Conservation (phyloP, 139 green algal genomes). For the Auxenochlorella protothecoides region DNA sequence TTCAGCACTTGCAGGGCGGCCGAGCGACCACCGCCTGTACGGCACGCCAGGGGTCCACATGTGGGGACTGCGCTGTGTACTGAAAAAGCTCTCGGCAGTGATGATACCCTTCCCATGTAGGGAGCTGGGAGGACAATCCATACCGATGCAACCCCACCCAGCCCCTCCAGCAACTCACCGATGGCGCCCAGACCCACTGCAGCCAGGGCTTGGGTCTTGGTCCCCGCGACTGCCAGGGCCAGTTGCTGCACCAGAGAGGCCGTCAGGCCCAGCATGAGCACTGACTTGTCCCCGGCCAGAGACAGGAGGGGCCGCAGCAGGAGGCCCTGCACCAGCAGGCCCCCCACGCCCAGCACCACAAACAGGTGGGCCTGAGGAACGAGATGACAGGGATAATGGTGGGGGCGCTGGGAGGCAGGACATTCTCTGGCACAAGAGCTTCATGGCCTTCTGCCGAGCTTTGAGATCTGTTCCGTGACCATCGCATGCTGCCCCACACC, state of each 20-base stretch:
- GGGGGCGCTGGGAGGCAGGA: neutral
- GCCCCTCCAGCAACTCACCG: slow-evolving; percentile 6
- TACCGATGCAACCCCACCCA: neutral
- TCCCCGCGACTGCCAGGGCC: slow-evolving; percentile 24
- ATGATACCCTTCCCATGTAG: neutral
- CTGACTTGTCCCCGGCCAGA: slow-evolving; percentile 34
- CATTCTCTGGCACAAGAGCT: neutral
- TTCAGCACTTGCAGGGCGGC: too few species aligned
- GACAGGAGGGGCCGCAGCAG: slow-evolving; percentile 43
- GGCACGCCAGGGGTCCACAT: too few species aligned
- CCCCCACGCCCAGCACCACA: slow-evolving; percentile 37
- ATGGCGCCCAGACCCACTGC: slow-evolving; percentile 31
- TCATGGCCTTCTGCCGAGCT: neutral
- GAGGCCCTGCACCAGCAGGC: slow-evolving; percentile 55
- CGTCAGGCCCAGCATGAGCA: slow-evolving; percentile 36
- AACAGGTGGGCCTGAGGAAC: slow-evolving; percentile 39
- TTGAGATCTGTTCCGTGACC: neutral
- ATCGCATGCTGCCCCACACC: neutral
- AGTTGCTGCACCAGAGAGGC: slow-evolving; percentile 22
- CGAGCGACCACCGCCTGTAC: too few species aligned
- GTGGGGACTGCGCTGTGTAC: too few species aligned
- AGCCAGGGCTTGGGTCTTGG: slow-evolving; percentile 27
- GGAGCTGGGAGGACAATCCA: neutral
- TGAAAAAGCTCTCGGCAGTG: neutral
- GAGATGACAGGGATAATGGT: neutral